Evolutionary conservation across 1,284 basidiomycete species (phyloP), one percentile per base, ranked within the genome.

Genomic region (Fistulinella cinereoalba): DNA sequence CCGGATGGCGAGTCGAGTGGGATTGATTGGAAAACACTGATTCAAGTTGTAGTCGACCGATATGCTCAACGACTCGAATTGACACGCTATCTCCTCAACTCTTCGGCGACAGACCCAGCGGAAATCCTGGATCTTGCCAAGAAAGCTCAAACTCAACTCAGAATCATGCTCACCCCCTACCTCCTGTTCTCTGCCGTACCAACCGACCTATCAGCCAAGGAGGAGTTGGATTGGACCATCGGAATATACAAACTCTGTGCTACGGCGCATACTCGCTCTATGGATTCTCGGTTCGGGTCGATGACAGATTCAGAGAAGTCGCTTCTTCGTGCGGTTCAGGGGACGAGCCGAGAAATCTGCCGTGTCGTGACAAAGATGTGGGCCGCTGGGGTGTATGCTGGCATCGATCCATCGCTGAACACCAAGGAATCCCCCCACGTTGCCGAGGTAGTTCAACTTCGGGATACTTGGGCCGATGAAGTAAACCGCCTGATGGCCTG

Each of bases 261-360:
- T 8, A 67, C 60, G n/a, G 65, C 66, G 0, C 70, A 73, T 40
- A 74, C 70, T 0, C 45, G 47, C 9, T 52, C 46, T 4, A 53
- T 74, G 24, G 43, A 56, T 3, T 45, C 45, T 4, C 41, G 50
- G 9, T 34, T 40, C 0, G 37, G 37, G 1, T 41, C 39, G 0
- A 56, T 75, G 52, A 71, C 71, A 0, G 39, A 47, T 5, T 69
- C 69, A 3, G 73, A 76, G 48, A 50, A n/a, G 12, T 33, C 68
- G 6, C 53, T 77, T 38, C 57, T 69, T 25, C 40, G 38, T 6
- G 60, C 71, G 3, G 51, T 72, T 8, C 64, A 67, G 37, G 67
- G 58, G 2, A 70, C 69, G 0, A 62, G 49, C 1, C 65, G 56
- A 22, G 75, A 78, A 56, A 75, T 79, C 19, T 80, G 77, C 48